phyloP scores from a whole-genome alignment of 192 early-diverging fungal genomes.

The Endogone sp. region DNA sequence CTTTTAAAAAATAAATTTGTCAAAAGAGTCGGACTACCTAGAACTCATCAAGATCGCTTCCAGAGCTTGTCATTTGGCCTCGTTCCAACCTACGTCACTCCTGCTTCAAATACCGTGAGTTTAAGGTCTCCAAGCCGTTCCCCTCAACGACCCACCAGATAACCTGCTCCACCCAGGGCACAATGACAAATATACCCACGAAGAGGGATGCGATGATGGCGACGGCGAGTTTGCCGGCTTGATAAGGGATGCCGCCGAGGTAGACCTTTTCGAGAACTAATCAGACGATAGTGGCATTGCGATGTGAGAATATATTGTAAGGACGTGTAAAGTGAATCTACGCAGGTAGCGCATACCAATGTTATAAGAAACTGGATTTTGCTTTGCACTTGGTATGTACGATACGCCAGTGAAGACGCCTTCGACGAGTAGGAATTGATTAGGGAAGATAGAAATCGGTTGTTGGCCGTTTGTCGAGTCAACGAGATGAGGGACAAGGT shows the following conservation, averaged over 20 bases:
- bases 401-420: not conserved
- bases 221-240: conserved; percentile 1
- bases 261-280: not conserved
- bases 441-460: too few relatives aligned
- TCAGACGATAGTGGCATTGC: too few relatives aligned
- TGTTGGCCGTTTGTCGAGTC: not conserved
- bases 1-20: too few relatives aligned
- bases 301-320: too few relatives aligned
- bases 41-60: too few relatives aligned
- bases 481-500: not conserved
- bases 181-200: not conserved
- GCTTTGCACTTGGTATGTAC: not conserved
- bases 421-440: not conserved
- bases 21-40: too few relatives aligned
- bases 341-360: not conserved
- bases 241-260: not conserved
- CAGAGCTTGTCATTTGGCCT: too few relatives aligned
- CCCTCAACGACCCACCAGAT: too few relatives aligned
- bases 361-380: not conserved
- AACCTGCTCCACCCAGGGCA: not conserved
- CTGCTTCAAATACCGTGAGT: too few relatives aligned
- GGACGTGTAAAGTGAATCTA: too few relatives aligned
- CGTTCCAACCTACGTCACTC: too few relatives aligned
- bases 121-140: too few relatives aligned
- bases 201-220: not conserved